A percentile compares a stretch with the other conserved stretches of the same genome.
Conservation (phyloP, 2,329 filamentous ascomycete species). For the Pestalotiopsis sp. region DNA sequence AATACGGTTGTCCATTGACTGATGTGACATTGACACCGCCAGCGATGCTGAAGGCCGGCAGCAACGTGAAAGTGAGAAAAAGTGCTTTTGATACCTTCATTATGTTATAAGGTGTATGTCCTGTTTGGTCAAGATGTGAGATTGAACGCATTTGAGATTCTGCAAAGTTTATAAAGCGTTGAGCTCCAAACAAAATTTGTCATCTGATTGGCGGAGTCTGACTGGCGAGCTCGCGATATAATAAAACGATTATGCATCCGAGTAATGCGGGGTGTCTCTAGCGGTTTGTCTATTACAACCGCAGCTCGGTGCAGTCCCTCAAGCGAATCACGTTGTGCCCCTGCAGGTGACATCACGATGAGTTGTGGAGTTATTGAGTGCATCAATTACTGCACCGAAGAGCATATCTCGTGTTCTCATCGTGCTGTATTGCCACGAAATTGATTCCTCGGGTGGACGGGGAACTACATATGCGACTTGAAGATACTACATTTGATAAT, state of each 20-base stretch:
- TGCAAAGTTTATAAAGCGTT: background rate
- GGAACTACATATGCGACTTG: no score
- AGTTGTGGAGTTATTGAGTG: background rate
- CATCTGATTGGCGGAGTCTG: background rate
- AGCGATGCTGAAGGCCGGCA: background rate
- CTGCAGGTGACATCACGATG: background rate
- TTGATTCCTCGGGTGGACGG: no score
- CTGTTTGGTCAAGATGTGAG: background rate
- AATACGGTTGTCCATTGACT: conserved; percentile 10
- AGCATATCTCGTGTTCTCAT: no score
- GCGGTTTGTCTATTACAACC: background rate
- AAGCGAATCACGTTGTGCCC: background rate
- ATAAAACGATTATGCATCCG: background rate
- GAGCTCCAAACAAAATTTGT: background rate
- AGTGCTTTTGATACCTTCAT: background rate
- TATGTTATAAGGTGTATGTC: background rate
- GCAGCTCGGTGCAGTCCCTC: background rate
- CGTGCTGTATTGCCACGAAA: no score
- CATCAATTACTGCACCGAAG: background rate
- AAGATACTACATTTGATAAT: no score
- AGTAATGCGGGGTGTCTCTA: background rate
- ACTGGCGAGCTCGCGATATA: background rate
- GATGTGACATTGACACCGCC: background rate
- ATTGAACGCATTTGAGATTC: background rate
- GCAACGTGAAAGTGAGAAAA: background rate